phyloP scores from a whole-genome alignment of 495 filamentous ascomycete genomes.

The Penicillium chermesinum region DNA sequence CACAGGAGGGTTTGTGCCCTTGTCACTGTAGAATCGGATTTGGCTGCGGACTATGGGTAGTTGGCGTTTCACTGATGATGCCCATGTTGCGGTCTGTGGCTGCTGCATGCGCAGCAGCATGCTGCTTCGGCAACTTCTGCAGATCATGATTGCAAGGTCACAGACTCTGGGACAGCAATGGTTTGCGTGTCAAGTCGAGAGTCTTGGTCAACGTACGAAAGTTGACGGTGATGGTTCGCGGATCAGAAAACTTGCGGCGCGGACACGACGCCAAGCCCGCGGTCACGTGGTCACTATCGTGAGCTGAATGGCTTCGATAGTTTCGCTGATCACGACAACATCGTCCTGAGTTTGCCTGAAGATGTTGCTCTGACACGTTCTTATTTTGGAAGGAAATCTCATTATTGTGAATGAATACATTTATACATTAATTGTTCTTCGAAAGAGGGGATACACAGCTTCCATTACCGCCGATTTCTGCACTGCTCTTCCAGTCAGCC shows the following conservation, averaged over 20 bases:
- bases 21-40: conserved; percentile 35
- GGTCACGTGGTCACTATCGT: conserved; percentile 30
- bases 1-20: conserved; percentile 35
- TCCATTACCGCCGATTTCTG: too few relatives aligned
- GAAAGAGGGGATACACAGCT: too few relatives aligned
- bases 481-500: too few relatives aligned
- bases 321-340: too few relatives aligned
- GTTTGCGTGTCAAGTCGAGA: background rate
- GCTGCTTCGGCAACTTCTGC: conserved; percentile 42
- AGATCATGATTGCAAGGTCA: conserved; percentile 35
- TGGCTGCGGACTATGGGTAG: conserved; percentile 30
- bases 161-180: background rate
- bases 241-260: conserved; percentile 38
- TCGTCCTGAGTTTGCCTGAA: too few relatives aligned
- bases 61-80: conserved; percentile 28
- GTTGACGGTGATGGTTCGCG: conserved; percentile 1
- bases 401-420: too few relatives aligned
- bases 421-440: too few relatives aligned
- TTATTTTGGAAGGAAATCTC: too few relatives aligned
- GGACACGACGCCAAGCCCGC: conserved; percentile 44
- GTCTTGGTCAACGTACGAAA: background rate
- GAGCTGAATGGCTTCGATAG: too few relatives aligned
- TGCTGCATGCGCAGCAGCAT: conserved; percentile 38
- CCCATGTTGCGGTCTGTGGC: conserved; percentile 26
- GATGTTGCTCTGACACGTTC: too few relatives aligned